A percentile compares a stretch with the other conserved stretches of the same genome.
Conservation (phyloP, 139 green algal species). For the Picochlorum sp. region DNA sequence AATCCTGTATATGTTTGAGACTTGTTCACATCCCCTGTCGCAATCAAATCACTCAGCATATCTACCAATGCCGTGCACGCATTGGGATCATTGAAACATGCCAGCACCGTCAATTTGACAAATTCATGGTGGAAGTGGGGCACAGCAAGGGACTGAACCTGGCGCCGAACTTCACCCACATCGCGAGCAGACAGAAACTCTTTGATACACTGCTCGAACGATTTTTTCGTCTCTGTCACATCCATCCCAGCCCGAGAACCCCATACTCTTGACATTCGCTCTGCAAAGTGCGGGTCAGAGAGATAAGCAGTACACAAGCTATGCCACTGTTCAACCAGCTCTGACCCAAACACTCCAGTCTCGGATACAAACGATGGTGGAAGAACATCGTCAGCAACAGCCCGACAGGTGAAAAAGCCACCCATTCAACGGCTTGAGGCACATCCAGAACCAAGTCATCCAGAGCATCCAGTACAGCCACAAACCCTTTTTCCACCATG, state of each 20-base stretch:
- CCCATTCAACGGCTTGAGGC: constrained; percentile 65
- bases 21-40: constrained; percentile 44
- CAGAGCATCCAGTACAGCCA: constrained; percentile 41
- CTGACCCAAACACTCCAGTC: background rate
- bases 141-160: constrained; percentile 57
- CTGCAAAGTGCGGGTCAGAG: constrained; percentile 56
- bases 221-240: constrained; percentile 48
- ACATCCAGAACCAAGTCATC: constrained; percentile 86
- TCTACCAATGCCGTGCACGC: constrained; percentile 27
- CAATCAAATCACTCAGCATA: constrained; percentile 50
- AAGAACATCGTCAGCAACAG: constrained; percentile 85
- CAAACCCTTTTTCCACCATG: constrained; percentile 48
- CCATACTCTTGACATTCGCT: constrained; percentile 71
- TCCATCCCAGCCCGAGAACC: constrained; percentile 44
- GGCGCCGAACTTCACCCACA: constrained; percentile 41
- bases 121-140: constrained; percentile 77
- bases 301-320: constrained; percentile 45
- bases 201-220: constrained; percentile 53
- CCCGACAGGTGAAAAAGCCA: constrained; percentile 44
- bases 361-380: constrained; percentile 42
- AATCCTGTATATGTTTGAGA: constrained; percentile 66
- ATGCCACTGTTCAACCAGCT: constrained; percentile 16
- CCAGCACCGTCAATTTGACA: constrained; percentile 47
- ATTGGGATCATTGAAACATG: constrained; percentile 33
- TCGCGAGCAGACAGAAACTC: constrained; percentile 53